Conservation (phyloP, 352 stramenopile genomes). For the Pythium vanterpoolii region DNA sequence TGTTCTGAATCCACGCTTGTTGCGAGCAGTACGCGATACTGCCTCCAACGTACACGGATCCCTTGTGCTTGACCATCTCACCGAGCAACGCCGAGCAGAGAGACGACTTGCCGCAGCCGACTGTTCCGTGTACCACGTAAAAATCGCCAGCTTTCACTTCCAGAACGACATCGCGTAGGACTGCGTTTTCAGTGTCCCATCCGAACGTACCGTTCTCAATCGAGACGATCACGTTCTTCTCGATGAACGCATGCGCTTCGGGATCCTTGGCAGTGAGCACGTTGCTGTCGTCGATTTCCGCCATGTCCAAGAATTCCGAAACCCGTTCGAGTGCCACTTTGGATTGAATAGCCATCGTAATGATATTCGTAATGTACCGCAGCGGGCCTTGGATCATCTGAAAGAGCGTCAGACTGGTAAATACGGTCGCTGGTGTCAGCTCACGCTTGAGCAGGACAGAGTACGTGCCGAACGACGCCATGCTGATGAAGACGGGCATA, state of each 20-base stretch:
- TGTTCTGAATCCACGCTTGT: slow-evolving; percentile 62
- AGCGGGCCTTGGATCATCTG: slow-evolving; percentile 69
- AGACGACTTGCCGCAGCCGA: background rate
- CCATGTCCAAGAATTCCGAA: background rate
- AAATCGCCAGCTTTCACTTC: background rate
- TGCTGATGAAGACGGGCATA: slow-evolving; percentile 44
- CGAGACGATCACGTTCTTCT: background rate
- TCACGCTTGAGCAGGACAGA: slow-evolving; percentile 54
- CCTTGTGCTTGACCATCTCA: background rate
- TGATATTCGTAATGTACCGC: slow-evolving; percentile 32
- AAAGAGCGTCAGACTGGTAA: slow-evolving; percentile 55
- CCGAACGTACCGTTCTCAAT: background rate
- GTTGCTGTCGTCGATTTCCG: background rate
- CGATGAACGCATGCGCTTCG: background rate
- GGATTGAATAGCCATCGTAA: slow-evolving; percentile 71
- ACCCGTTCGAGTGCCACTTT: background rate
- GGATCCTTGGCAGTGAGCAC: background rate
- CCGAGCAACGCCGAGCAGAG: background rate
- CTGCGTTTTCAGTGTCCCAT: background rate
- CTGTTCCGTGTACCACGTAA: background rate
- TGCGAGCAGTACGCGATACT: background rate
- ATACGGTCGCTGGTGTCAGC: slow-evolving; percentile 75
- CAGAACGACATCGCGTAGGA: background rate
- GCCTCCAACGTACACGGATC: background rate
- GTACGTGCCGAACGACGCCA: slow-evolving; percentile 38